Evolutionary conservation across 148 eudicot genomes (phyloP), one percentile per base, ranked within the genome.

Genomic region (Amaranthus hypochondriacus): DNA sequence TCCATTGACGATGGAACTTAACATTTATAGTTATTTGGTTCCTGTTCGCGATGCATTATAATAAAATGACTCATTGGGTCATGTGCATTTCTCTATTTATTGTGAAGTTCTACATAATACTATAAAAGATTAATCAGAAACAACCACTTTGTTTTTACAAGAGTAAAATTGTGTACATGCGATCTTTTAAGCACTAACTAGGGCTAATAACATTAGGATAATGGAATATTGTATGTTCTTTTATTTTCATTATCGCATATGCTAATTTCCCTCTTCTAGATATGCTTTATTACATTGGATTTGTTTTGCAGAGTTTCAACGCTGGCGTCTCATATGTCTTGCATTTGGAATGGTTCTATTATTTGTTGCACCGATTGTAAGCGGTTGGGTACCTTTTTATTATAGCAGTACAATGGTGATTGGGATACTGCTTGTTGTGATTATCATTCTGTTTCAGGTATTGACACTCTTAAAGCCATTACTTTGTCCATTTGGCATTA

Each of bases 391-490:
- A 75, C 98, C 97, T 47, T 95, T 95, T 82, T 95, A 95, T 80
- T 95, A 95, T 68, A 87, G 96, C 81, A 92, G 96, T 73, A 90
- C 97, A 42, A 95, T 95, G 98, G 88, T 86, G 21, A 85, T 90
- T 44, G 98, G 98, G 68, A 83, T 95, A 67, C 81, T 90, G 8
- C 90, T 92, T 69, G 98, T 95, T 73, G 73, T 95, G 78, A 76
- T 95, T 58, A 87, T 95, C 81, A 82, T 95, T 75, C 96, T 95
- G 44, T 92, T 92, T 78, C 98, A 95, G 97, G 98, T 95, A 85
- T 68, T 66, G n/a, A 48, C 15, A 48, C 47, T 69, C 0, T 12
- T 9, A 28, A 28, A 28, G 39, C 39, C 39, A 28, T 28, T 28
- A 9, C 21, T 72, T 52, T 18, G 6, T 58, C 8, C 39, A 28